phyloP scores from a whole-genome alignment of 306 rosid genomes.

The Quercus berberidifolia region DNA sequence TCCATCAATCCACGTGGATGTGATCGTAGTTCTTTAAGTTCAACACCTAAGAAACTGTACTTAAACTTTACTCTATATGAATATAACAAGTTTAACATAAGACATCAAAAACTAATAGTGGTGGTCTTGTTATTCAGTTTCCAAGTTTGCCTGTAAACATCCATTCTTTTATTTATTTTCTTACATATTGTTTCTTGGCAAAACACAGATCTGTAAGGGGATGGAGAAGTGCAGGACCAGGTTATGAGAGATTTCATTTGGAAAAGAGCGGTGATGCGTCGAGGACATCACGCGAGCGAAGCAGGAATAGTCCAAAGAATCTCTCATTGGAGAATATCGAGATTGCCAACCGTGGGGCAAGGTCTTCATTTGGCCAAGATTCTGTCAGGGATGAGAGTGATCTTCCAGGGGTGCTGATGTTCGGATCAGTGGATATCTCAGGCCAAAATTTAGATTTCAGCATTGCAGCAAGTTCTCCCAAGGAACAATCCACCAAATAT shows the following conservation, averaged over 20 bases:
- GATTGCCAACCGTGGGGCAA: slow-evolving; percentile 15
- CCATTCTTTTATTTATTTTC: not conserved
- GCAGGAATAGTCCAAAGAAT: slow-evolving; percentile 35
- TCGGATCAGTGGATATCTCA: slow-evolving; percentile 40
- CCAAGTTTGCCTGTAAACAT: not conserved
- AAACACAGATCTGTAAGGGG: slow-evolving; percentile 35
- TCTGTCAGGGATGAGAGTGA: slow-evolving; percentile 46
- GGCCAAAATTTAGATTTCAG: slow-evolving; percentile 30
- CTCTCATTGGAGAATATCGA: slow-evolving; percentile 43
- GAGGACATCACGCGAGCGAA: slow-evolving; percentile 41
- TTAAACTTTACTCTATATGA: not conserved
- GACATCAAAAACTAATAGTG: too few species aligned
- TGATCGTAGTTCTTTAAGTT: too few species aligned
- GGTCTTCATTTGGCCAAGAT: slow-evolving; percentile 32
- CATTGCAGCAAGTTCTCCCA: slow-evolving; percentile 11
- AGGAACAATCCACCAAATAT: slow-evolving; percentile 20
- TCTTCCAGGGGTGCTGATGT: slow-evolving; percentile 1
- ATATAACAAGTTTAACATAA: not conserved
- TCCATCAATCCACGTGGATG: too few species aligned
- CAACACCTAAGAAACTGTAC: too few species aligned
- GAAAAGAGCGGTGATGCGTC: not conserved
- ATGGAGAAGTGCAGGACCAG: slow-evolving; percentile 31
- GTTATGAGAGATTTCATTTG: slow-evolving; percentile 5
- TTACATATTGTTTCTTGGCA: slow-evolving; percentile 12
- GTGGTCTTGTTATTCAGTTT: not conserved